Evolutionary conservation across 441 rosid genomes (phyloP), one percentile per base, ranked within the genome.

Genomic region (Breynia disticha): DNA sequence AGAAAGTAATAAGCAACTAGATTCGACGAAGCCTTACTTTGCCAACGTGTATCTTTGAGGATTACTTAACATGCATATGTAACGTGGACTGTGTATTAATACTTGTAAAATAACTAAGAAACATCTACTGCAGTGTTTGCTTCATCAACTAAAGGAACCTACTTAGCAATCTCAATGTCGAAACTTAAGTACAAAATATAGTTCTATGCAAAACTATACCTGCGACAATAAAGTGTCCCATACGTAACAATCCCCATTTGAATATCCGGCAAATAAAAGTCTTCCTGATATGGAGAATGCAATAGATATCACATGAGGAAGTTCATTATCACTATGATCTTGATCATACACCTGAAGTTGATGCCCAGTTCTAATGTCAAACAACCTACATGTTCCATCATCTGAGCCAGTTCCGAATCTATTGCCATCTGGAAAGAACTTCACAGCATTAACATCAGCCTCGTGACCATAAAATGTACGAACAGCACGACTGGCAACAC

Each of bases 381-480:
- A 87, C 64, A 94, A 64, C 78, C 91, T 78, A 77, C 97, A 94
- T 43, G 95, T 85, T 65, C 99, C 99, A 67, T 94, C 99, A 14
- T 80, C 94, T 18, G 96, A 87, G 17, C 99, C 99, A 18, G 97
- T 87, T 71, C 94, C 99, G 68, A 94, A 90, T 76, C 90, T 82
- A 67, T 87, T 54, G 57, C 97, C 97, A 74, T 94, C 99, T n/a
- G 97, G 94, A 71, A 94, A 90, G 81, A 90, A 94, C 75, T 78
- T 94, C 64, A 87, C 96, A 11, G 87, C 57, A 63, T 80, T 90
- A 50, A 94, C 95, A 73, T 90, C 99, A 75, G 86, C 94, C 64
- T 87, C 83, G 5, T 94, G 99, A 59, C 99, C 97, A 62, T 94
- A 84, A 71, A 87, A 90, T 3, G 88, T 85, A 22, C 73, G 82